phyloP scores from a whole-genome alignment of 1,139 yeast genomes.

The Yamadazyma atlantica region DNA sequence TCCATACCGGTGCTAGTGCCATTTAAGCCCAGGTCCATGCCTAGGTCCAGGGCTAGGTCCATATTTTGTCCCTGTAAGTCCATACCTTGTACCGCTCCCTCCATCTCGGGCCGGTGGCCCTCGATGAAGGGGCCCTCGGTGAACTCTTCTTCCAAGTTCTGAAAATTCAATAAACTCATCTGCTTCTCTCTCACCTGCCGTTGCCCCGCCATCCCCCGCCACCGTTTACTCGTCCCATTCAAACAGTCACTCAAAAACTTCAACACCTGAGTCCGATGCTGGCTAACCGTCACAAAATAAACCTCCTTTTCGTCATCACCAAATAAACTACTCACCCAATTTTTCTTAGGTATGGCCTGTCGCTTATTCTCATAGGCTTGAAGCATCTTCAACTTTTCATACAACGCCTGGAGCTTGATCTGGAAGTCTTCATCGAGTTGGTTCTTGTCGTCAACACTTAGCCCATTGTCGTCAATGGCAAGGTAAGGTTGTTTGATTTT shows the following conservation, averaged over 20 bases:
- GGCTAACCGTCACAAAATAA: constrained; percentile 25
- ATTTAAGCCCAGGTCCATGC: too few species aligned
- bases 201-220: constrained; percentile 43
- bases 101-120: too few species aligned
- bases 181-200: constrained; percentile 43
- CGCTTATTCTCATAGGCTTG: constrained; percentile 54
- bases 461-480: constrained; percentile 27
- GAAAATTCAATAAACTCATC: constrained; percentile 41
- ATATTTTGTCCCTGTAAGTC: too few species aligned
- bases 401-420: constrained; percentile 48
- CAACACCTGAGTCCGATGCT: constrained; percentile 41
- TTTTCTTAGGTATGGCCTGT: constrained; percentile 14
- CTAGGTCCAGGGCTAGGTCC: too few species aligned
- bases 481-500: constrained; percentile 47
- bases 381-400: constrained; percentile 48
- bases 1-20: background rate
- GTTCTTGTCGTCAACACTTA: constrained; percentile 47
- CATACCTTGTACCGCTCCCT: too few species aligned
- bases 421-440: constrained; percentile 57
- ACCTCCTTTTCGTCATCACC: constrained; percentile 30
- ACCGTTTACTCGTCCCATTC: constrained; percentile 31
- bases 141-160: constrained; percentile 40
- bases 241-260: constrained; percentile 37
- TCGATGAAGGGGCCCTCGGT: too few species aligned
- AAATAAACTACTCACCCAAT: constrained; percentile 26